Conservation (phyloP, 2,329 filamentous ascomycete species). For the Rasamsonia emersonii region DNA sequence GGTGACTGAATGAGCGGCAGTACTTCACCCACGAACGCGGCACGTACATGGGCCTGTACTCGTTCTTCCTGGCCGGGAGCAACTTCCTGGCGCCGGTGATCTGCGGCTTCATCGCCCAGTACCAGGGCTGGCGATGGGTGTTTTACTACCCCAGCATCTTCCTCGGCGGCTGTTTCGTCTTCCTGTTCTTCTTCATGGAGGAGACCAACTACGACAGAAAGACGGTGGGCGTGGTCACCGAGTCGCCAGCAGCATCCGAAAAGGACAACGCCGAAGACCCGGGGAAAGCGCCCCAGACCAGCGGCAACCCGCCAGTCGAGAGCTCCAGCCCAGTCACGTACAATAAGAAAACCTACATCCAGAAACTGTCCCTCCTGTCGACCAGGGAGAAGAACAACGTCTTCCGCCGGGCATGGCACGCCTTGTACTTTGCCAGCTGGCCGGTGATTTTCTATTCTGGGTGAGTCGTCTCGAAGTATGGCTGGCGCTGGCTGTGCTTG, state of each 20-base stretch:
- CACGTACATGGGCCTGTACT: constrained; percentile 33
- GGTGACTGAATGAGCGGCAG: constrained; percentile 12
- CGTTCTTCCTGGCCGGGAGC: constrained; percentile 32
- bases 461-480: constrained; percentile 11
- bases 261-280: constrained; percentile 1
- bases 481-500: too few relatives aligned
- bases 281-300: not conserved
- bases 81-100: constrained; percentile 39
- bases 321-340: constrained; percentile 11
- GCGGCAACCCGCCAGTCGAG: not conserved
- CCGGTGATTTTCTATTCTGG: constrained; percentile 33
- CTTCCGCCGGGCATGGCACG: constrained; percentile 24
- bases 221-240: not conserved
- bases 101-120: constrained; percentile 39
- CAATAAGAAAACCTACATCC: constrained; percentile 23
- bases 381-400: constrained; percentile 24
- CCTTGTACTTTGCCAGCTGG: constrained; percentile 27
- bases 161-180: constrained; percentile 34
- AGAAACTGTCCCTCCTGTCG: constrained; percentile 24
- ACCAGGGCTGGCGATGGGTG: constrained; percentile 41
- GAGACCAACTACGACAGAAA: constrained; percentile 43
- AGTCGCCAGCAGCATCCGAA: not conserved
- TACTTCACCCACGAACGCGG: constrained; percentile 37
- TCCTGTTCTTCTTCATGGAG: constrained; percentile 48
- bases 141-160: constrained; percentile 47